Conservation (phyloP, 257 asterid species). For the Cinchona pubescens region DNA sequence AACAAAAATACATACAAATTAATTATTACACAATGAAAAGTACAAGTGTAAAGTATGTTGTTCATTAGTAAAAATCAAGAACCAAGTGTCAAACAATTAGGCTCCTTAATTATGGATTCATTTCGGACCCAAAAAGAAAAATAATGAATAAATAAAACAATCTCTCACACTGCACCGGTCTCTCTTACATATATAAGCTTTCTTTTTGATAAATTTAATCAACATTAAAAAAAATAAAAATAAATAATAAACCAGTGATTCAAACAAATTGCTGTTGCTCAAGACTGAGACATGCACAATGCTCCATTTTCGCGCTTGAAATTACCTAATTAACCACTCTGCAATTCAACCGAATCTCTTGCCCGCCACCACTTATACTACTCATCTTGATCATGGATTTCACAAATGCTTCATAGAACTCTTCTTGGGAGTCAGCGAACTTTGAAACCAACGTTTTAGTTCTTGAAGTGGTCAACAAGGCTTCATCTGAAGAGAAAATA, state of each 20-base stretch:
- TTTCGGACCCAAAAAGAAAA: too few species aligned
- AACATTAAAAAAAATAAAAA: too few species aligned
- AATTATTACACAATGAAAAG: too few species aligned
- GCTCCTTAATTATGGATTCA: too few species aligned
- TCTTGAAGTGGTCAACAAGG: constrained; percentile 41
- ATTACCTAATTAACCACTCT: constrained; percentile 35
- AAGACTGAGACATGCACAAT: background rate
- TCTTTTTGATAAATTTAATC: background rate
- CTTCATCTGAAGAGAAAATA: constrained; percentile 73
- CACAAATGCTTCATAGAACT: constrained; percentile 51
- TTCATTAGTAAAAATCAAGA: too few species aligned
- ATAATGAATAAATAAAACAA: too few species aligned
- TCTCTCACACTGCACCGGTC: background rate
- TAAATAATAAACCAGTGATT: too few species aligned
- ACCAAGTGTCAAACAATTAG: too few species aligned
- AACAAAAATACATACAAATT: too few species aligned
- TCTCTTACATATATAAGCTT: background rate
- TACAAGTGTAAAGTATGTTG: too few species aligned
- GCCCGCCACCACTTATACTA: constrained; percentile 53
- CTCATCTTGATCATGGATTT: constrained; percentile 88
- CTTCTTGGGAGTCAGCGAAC: constrained; percentile 51
- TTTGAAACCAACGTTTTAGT: constrained; percentile 56
- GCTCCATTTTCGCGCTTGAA: background rate
- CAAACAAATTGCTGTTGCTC: background rate
- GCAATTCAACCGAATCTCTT: constrained; percentile 58